Evolutionary conservation across 2,329 filamentous ascomycete species (phyloP), one percentile per base, ranked within the genome.

Genomic region (Sarocladiaceae sp.): DNA sequence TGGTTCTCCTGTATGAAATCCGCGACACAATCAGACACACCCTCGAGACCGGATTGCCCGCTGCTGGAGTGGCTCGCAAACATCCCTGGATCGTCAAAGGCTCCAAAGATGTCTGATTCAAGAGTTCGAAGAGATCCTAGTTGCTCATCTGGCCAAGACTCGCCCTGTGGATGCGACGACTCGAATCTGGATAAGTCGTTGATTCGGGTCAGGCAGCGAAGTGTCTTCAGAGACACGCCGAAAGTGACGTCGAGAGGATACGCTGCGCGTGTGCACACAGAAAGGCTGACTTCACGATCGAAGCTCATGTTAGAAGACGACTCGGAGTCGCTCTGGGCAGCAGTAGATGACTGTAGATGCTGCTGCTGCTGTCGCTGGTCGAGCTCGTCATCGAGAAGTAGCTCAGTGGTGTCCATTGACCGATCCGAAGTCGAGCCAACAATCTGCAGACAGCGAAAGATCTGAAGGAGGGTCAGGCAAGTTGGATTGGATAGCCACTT

Each of bases 1-100:
- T 44, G 42, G 42, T 44, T 44, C 6, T 44, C 42, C 21, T 40
- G 16, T 10, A 40, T 40, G 16, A 20, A 16, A 12, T 24, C n/a
- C 12, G 16, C 21, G 3, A 40, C 35, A 40, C 21, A 40, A 10
- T 24, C 20, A 15, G 35, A 40, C 12, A 40, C 20, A 20, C 35
- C 35, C 16, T 40, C 16, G 20, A 19, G 2, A 40, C 35, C 16
- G 7, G 12, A 34, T 16, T 34, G 32, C 7, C 32, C 12, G 15
- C 12, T n/a, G 12, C 12, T n/a, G 32, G 32, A 34, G 5, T 40
- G 16, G 20, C 16, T 16, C 13, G 16, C 21, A 11, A 40, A 40
- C 13, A 21, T 24, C 16, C n/a, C 20, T n/a, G 35, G 35, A n/a
- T 40, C 20, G 13, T 19, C 35, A 20, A 40, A 10, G 1, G 35